These are phyloP conservation scores for Viola pubescens DNA, from an alignment of 441 rosid species.

Conservation along the genomic window DNA sequence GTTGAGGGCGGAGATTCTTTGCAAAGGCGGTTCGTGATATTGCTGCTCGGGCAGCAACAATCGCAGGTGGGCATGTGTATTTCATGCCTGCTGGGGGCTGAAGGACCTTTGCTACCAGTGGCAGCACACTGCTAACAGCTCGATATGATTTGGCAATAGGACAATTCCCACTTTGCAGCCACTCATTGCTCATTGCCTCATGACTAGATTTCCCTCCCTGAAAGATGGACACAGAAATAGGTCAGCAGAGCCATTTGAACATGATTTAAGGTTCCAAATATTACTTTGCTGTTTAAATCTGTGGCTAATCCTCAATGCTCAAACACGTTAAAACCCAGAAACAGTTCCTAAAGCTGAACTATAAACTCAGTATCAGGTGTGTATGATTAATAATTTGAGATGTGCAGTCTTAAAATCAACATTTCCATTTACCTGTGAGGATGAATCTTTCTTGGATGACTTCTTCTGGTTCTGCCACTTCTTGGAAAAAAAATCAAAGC, in stretches of 20 bases:
- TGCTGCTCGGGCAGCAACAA: constrained; percentile 80
- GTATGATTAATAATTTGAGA: background rate
- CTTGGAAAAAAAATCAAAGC: constrained; percentile 48
- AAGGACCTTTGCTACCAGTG: constrained; percentile 59
- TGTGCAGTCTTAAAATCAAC: constrained; percentile 3
- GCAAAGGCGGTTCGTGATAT: constrained; percentile 61
- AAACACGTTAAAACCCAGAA: background rate
- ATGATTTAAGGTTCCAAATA: background rate
- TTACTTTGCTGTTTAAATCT: background rate
- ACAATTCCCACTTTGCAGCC: constrained; percentile 72
- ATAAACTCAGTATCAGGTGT: background rate
- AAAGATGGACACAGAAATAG: constrained; percentile 17
- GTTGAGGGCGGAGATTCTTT: constrained; percentile 73
- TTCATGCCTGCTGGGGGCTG: constrained; percentile 63
- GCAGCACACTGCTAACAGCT: constrained; percentile 62
- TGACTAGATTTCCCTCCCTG: constrained; percentile 63
- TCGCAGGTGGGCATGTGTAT: constrained; percentile 61
- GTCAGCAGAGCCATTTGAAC: constrained; percentile 9
- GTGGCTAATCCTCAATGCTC: background rate
- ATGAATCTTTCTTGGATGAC: constrained; percentile 39
- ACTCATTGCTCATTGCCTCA: constrained; percentile 64
- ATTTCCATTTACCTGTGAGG: constrained; percentile 37
- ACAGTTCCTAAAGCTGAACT: constrained; percentile 1
- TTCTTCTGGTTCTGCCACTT: constrained; percentile 45
- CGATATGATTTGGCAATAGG: constrained; percentile 77